These are phyloP conservation scores for Hibiscus mutabilis DNA, from an alignment of 345 rosid species.

Conservation along the genomic window DNA sequence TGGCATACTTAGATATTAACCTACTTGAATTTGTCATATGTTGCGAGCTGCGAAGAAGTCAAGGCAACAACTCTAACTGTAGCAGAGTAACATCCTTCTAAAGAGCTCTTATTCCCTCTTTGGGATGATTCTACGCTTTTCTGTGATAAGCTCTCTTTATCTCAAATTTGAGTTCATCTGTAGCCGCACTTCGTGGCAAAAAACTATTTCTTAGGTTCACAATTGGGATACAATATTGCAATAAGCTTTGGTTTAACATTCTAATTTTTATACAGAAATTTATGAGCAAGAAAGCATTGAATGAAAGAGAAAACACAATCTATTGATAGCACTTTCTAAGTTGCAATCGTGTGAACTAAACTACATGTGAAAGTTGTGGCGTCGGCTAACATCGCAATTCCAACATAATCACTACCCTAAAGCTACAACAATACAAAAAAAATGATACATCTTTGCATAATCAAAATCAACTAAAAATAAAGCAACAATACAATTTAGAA, in stretches of 20 bases:
- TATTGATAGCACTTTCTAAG: neutral
- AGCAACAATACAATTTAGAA: too few relatives aligned
- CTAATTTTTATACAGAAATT: too few relatives aligned
- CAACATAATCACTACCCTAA: neutral
- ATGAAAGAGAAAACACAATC: neutral
- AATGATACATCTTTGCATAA: neutral
- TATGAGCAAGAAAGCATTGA: neutral
- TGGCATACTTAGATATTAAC: constrained; percentile 46
- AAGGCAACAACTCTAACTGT: constrained; percentile 82
- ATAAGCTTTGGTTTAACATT: neutral
- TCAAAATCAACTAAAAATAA: too few relatives aligned
- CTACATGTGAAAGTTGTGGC: neutral
- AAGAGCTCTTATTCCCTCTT: constrained; percentile 76
- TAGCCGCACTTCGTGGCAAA: constrained; percentile 53
- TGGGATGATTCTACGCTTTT: constrained; percentile 43
- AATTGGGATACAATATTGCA: neutral
- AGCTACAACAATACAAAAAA: neutral
- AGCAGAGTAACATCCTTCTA: constrained; percentile 97
- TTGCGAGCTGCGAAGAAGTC: constrained; percentile 88
- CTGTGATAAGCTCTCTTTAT: constrained; percentile 37
- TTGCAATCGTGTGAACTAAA: neutral
- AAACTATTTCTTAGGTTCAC: constrained; percentile 10
- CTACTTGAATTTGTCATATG: constrained; percentile 89
- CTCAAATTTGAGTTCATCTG: constrained; percentile 56
- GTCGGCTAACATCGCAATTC: neutral